Percentiles rank a stretch among this genome's conserved stretches.
phyloP scores from a whole-genome alignment of 2,329 filamentous ascomycete genomes.

The Pseudogymnoascus pannorum region DNA sequence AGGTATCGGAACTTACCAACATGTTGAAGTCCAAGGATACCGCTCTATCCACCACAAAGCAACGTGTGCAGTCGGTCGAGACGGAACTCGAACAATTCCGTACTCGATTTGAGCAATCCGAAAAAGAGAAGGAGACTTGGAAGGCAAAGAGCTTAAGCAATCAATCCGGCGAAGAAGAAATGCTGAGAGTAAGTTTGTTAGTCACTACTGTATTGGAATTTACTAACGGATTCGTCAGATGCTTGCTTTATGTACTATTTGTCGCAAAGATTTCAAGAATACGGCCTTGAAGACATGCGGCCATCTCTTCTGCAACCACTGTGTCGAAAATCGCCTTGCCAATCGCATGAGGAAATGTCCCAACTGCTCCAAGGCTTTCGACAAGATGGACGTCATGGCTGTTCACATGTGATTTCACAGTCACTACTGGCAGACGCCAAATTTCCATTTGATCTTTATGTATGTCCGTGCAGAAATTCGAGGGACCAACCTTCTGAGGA shows the following conservation, averaged over 20 bases:
- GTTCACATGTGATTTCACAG: constrained; percentile 42
- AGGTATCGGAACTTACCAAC: constrained; percentile 69
- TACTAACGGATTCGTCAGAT: constrained; percentile 41
- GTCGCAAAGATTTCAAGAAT: constrained; percentile 88
- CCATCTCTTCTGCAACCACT: constrained; percentile 86
- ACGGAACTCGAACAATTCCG: constrained; percentile 74
- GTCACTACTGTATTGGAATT: constrained; percentile 13
- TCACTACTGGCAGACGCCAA: constrained; percentile 3
- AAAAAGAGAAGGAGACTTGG: constrained; percentile 79
- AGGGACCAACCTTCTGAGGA: not conserved
- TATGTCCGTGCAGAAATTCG: not conserved
- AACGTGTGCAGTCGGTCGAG: constrained; percentile 56
- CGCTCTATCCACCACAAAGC: constrained; percentile 41
- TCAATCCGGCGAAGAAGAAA: constrained; percentile 73
- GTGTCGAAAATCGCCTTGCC: constrained; percentile 79
- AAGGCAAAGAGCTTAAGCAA: constrained; percentile 77
- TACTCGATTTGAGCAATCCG: constrained; percentile 66
- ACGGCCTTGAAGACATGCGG: constrained; percentile 90
- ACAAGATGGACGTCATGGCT: constrained; percentile 80
- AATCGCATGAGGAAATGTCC: constrained; percentile 94
- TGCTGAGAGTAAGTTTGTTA: constrained; percentile 65
- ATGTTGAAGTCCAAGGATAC: constrained; percentile 71
- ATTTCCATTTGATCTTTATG: constrained; percentile 7
- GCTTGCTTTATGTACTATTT: constrained; percentile 83
- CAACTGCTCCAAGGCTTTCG: constrained; percentile 86